Evolutionary conservation across 108 stramenopile species (phyloP), one percentile per base, ranked within the genome.

Genomic region (Hondaea fermentalgiana): DNA sequence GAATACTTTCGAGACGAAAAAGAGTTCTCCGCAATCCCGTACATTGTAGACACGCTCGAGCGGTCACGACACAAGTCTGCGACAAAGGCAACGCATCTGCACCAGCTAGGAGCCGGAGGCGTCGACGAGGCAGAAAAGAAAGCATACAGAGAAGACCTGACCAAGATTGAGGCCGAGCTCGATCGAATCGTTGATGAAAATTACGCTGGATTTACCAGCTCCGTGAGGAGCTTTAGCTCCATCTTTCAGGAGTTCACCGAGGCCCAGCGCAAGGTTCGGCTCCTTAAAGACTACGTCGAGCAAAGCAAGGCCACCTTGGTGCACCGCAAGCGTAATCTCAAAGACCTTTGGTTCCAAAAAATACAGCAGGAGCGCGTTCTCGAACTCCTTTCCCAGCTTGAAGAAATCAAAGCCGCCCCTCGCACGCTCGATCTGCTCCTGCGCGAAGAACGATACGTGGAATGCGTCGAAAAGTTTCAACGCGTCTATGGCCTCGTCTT

Each of bases 181-280:
- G 76, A 47, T 23, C 12, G 76, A 0, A 83, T 83, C 51, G 76
- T 83, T 3, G 23, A 83, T 12, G 51, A 28, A 17, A 83, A 83
- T 53, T 83, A 83, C 51, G 51, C n/a, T 0, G 76, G 76, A 12
- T 83, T 83, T 4, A 83, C 45, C 14, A 83, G 51, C 76, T 83
- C 76, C 0, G 76, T 83, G 4, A 55, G 76, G 19, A 53, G 76
- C 12, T 83, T 83, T 83, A 83, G 76, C 28, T 53, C 45, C 25
- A 83, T 83, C 49, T 83, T 83, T 35, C 76, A 83, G 76, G 76
- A 83, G 51, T 83, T 83, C 51, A 83, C 76, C 51, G 76, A 83
- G 25, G 76, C 76, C 49, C 76, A 83, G 51, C 51, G 49, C 45
- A 83, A 83, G 28, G 76, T 83, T 0, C 12, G 76, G 49, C n/a